Conservation (phyloP, 768 basidiomycete species). For the Russula sp. region DNA sequence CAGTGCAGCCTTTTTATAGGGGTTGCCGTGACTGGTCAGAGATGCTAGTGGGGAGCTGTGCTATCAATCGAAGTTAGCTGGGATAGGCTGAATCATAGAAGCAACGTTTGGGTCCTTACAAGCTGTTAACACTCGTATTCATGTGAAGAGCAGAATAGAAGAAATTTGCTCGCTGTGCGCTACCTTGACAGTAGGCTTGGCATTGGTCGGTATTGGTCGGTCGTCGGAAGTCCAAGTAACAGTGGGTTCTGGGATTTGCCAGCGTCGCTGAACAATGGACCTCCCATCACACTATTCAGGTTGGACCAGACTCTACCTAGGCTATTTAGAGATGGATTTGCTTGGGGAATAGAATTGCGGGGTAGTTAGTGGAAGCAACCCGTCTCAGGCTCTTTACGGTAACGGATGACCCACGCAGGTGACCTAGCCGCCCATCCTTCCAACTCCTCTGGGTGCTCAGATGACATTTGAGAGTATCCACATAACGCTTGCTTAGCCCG, state of each 20-base stretch:
- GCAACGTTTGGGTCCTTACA: too few relatives aligned
- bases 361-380: neutral
- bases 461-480: slow-evolving; percentile 1
- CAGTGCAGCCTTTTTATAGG: too few relatives aligned
- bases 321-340: neutral
- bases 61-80: too few relatives aligned
- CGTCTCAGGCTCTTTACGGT: neutral
- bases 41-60: too few relatives aligned
- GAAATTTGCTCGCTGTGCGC: too few relatives aligned
- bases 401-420: slow-evolving; percentile 13
- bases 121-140: too few relatives aligned
- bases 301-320: neutral
- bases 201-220: too few relatives aligned
- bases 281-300: neutral
- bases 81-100: too few relatives aligned
- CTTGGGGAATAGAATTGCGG: neutral
- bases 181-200: too few relatives aligned
- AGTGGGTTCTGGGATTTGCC: neutral
- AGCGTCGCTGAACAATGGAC: neutral
- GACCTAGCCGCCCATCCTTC: slow-evolving; percentile 7
- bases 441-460: neutral
- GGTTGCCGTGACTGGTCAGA: too few relatives aligned
- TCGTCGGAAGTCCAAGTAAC: too few relatives aligned
- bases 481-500: neutral
- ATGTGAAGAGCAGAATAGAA: too few relatives aligned